Evolutionary conservation across 1,284 basidiomycete species (phyloP).

Genomic region (Moesziomyces sp.): DNA sequence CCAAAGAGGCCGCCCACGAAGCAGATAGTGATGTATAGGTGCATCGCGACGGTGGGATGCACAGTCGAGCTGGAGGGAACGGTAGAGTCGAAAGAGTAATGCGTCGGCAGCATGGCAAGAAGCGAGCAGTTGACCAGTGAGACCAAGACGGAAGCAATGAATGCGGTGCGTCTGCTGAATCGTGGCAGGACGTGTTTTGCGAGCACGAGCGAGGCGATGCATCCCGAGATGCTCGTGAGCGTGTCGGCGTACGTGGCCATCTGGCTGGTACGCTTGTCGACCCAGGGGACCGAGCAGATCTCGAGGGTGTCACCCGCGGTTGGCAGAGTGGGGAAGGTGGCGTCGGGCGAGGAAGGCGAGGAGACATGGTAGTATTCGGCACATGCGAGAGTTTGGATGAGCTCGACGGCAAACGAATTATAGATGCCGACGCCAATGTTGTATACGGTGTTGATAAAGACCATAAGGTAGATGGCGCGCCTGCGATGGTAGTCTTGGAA

Average conservation of each 20-base stretch:
- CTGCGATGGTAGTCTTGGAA: conserved; percentile 20
- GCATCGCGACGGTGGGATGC: conserved; percentile 20
- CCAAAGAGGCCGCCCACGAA: conserved; percentile 16
- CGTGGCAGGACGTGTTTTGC: conserved; percentile 23
- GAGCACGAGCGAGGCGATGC: conserved; percentile 18
- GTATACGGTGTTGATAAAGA: conserved; percentile 15
- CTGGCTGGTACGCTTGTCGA: conserved; percentile 36
- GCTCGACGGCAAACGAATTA: conserved; percentile 21
- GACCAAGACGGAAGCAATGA: background rate
- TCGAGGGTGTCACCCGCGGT: conserved; percentile 16
- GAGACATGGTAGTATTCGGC: conserved; percentile 39
- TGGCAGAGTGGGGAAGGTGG: conserved; percentile 19
- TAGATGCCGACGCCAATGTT: conserved; percentile 11
- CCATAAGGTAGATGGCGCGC: conserved; percentile 16
- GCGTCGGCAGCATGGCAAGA: conserved; percentile 20
- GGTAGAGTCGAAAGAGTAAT: conserved; percentile 37
- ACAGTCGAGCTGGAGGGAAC: conserved; percentile 20
- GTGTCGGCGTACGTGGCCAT: conserved; percentile 14
- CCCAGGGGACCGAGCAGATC: conserved; percentile 24
- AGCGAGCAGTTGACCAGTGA: background rate
- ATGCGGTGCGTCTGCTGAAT: conserved; percentile 18
- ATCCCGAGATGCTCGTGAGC: conserved; percentile 9
- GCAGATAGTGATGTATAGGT: conserved; percentile 5
- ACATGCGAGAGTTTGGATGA: conserved; percentile 31
- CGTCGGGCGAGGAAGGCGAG: conserved; percentile 4